Conservation (phyloP, 75 land plant genomes). For the Cryptomeria japonica region DNA sequence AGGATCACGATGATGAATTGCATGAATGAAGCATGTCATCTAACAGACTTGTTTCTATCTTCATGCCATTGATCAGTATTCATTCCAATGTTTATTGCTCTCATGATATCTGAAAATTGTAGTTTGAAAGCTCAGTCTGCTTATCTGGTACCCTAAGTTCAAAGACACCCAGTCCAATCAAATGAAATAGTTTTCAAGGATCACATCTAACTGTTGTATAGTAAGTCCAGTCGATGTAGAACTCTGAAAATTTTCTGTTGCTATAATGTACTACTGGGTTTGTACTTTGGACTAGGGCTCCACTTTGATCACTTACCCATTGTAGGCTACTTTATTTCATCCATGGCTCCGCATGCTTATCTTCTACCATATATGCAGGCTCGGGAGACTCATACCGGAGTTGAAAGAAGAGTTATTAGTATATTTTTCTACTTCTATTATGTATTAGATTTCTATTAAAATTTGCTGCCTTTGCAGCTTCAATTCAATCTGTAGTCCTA, state of each 20-base stretch:
- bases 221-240: slow-evolving; percentile 2
- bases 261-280: not conserved
- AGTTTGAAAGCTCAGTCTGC: not conserved
- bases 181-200: not conserved
- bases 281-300: slow-evolving; percentile 7
- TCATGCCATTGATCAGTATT: not conserved
- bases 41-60: not conserved
- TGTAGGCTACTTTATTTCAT: not conserved
- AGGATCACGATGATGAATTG: not conserved
- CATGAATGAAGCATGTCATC: not conserved
- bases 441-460: not conserved
- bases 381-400: not conserved
- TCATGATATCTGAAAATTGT: not conserved
- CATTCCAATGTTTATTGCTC: not conserved
- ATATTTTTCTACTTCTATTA: not conserved
- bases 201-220: not conserved
- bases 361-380: slow-evolving; percentile 4
- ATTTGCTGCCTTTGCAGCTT: slow-evolving; percentile 12
- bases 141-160: not conserved
- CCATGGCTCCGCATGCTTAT: not conserved
- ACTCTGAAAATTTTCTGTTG: not conserved
- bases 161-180: not conserved
- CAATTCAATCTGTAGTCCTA: slow-evolving; percentile 7
- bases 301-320: slow-evolving; percentile 9
- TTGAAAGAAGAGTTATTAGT: slow-evolving; percentile 1